A percentile compares a stretch with the other conserved stretches of the same genome.
Conservation (phyloP, 1,139 yeast genomes). For the Wickerhamomyces sp. region DNA sequence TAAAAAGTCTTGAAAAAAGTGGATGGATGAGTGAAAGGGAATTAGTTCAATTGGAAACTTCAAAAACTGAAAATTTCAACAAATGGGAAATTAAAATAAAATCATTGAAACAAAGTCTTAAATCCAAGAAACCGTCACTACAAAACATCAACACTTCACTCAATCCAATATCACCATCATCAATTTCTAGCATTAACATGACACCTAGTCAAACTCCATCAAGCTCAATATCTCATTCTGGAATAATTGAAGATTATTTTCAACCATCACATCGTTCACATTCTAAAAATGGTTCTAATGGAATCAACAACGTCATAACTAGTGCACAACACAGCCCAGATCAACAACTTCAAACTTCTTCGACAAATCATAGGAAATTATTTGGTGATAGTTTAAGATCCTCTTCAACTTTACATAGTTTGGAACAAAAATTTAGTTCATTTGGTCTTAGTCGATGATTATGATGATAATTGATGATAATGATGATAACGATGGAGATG, state of each 20-base stretch:
- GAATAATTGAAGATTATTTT: neutral
- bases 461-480: too few species aligned
- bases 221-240: too few species aligned
- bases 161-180: neutral
- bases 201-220: too few species aligned
- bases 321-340: too few species aligned
- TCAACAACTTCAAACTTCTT: too few species aligned
- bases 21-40: constrained; percentile 16
- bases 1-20: constrained; percentile 9
- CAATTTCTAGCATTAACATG: neutral
- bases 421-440: constrained; percentile 9
- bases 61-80: constrained; percentile 11
- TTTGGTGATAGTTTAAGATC: constrained; percentile 1
- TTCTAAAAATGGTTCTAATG: too few species aligned
- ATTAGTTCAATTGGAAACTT: constrained; percentile 6
- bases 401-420: constrained; percentile 10
- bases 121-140: neutral
- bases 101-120: constrained; percentile 1
- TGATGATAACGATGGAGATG: neutral
- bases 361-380: neutral
- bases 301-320: neutral
- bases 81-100: constrained; percentile 15
- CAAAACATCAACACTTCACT: neutral
- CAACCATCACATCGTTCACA: neutral
- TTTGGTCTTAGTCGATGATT: constrained; percentile 1